A percentile compares a stretch with the other conserved stretches of the same genome.
Conservation (phyloP, 2,329 filamentous ascomycete species). For the Cercospora janseana region DNA sequence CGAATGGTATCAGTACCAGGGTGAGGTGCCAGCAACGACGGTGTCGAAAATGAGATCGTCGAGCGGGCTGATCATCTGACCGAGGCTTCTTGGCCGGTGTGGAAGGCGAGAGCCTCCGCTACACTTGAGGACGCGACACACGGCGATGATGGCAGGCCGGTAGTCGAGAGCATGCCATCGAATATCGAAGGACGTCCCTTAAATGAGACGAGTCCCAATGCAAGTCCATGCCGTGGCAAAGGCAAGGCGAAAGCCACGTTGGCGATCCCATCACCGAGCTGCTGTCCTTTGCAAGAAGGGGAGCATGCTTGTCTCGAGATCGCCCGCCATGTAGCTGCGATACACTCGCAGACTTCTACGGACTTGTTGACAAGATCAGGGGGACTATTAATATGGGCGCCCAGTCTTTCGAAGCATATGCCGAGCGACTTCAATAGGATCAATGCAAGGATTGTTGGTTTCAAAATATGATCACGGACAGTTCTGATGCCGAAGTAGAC, state of each 20-base stretch:
- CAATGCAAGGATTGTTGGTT: constrained; percentile 26
- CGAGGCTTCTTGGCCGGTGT: constrained; percentile 18
- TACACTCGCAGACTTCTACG: constrained; percentile 24
- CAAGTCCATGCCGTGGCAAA: constrained; percentile 14
- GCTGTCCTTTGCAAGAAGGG: too few species aligned
- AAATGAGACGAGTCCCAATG: constrained; percentile 12
- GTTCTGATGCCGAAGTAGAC: background rate
- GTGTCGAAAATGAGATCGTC: constrained; percentile 22
- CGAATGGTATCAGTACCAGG: constrained; percentile 21
- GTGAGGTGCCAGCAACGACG: constrained; percentile 18
- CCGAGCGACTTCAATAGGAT: constrained; percentile 22
- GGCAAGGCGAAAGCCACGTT: constrained; percentile 5
- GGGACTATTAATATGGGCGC: constrained; percentile 23
- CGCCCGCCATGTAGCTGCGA: constrained; percentile 12
- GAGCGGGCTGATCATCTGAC: constrained; percentile 22
- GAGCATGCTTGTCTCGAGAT: too few species aligned
- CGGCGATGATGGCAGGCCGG: background rate
- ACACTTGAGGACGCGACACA: background rate
- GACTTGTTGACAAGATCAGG: constrained; percentile 27
- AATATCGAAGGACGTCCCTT: constrained; percentile 2
- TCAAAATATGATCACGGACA: constrained; percentile 11
- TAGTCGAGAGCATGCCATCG: too few species aligned
- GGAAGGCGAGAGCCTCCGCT: constrained; percentile 8
- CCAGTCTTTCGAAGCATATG: constrained; percentile 26
- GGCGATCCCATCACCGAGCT: too few species aligned